Conservation (phyloP, 2,329 filamentous ascomycete genomes). For the Lachnellula cervina region DNA sequence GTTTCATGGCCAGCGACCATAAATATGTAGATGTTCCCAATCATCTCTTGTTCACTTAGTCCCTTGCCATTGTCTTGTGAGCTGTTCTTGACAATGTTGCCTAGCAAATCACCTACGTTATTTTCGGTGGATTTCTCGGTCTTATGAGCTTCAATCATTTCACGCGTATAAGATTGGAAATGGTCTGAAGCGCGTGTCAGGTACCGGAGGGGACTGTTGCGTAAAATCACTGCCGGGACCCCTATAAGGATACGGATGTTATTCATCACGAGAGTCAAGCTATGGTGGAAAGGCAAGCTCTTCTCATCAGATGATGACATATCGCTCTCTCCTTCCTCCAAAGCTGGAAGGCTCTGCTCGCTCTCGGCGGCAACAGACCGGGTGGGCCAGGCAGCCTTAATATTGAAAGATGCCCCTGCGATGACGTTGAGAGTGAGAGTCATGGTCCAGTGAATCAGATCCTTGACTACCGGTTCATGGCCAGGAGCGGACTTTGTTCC, state of each 20-base stretch:
- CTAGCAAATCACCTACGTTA: constrained; percentile 30
- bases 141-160: constrained; percentile 12
- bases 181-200: constrained; percentile 5
- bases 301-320: background rate
- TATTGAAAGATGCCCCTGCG: constrained; percentile 43
- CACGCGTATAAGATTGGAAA: constrained; percentile 14
- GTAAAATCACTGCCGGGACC: constrained; percentile 9
- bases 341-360: background rate
- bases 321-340: background rate
- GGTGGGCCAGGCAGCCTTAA: constrained; percentile 14
- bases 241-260: constrained; percentile 7
- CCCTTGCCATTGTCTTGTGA: constrained; percentile 13
- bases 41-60: constrained; percentile 56
- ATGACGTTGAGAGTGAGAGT: constrained; percentile 47
- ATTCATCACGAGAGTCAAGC: constrained; percentile 10
- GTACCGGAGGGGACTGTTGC: constrained; percentile 4
- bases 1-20: constrained; percentile 73
- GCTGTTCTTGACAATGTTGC: constrained; percentile 14
- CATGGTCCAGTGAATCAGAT: constrained; percentile 39
- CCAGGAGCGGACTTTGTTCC: constrained; percentile 6
- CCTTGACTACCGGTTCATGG: constrained; percentile 15
- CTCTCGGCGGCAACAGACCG: constrained; percentile 9
- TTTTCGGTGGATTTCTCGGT: constrained; percentile 15
- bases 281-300: constrained; percentile 5
- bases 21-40: constrained; percentile 65